phyloP scores from a whole-genome alignment of 1,139 yeast genomes.

The Suzukiozyma palmioleophila region DNA sequence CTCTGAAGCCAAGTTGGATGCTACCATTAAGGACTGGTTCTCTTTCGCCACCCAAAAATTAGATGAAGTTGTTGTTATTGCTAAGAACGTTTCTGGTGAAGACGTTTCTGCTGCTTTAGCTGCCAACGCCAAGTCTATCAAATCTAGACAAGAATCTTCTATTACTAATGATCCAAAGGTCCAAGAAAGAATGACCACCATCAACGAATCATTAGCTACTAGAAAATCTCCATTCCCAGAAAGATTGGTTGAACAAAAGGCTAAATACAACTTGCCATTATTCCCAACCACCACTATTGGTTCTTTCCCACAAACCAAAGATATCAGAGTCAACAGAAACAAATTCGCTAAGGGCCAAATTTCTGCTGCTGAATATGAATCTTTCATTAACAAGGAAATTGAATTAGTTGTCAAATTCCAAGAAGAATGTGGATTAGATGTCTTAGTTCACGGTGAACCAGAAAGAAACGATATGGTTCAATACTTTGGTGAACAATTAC shows the following conservation, averaged over 20 bases:
- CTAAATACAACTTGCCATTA: conserved; percentile 85
- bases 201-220: conserved; percentile 74
- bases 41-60: conserved; percentile 97
- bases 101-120: conserved; percentile 65
- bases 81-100: conserved; percentile 81
- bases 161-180: conserved; percentile 91
- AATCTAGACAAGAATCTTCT: conserved; percentile 81
- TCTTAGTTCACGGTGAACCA: conserved; percentile 99
- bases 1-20: conserved; percentile 85
- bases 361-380: conserved; percentile 90
- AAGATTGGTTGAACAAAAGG: conserved; percentile 86
- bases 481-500: conserved; percentile 98
- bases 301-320: conserved; percentile 99
- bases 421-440: conserved; percentile 97
- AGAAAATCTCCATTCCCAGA: conserved; percentile 84
- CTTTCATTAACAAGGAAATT: conserved; percentile 94
- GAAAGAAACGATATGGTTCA: conserved; percentile 99
- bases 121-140: conserved; percentile 83
- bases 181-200: conserved; percentile 78
- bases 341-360: conserved; percentile 96
- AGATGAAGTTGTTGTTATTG: conserved; percentile 82
- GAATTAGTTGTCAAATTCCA: conserved; percentile 96
- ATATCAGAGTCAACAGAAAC: conserved; percentile 97
- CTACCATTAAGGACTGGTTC: conserved; percentile 95
- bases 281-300: conserved; percentile 99